phyloP scores from a whole-genome alignment of 2,329 filamentous ascomycete species.

The Fusarium siculi region DNA sequence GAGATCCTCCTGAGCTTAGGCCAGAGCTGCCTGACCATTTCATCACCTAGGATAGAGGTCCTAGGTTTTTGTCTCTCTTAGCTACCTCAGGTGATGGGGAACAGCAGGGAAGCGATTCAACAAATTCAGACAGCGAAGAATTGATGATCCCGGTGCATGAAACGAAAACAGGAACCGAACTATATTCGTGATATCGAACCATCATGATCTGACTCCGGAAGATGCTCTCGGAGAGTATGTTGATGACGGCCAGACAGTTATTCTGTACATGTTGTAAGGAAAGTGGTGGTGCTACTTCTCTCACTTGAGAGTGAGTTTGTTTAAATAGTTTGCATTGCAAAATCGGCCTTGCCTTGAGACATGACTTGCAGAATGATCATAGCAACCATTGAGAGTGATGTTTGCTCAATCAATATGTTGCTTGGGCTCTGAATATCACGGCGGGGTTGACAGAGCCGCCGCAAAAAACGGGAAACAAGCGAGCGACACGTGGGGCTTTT shows the following conservation, averaged over 20 bases:
- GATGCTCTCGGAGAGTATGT: conserved; percentile 10
- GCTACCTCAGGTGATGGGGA: neutral
- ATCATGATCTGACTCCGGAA: conserved; percentile 38
- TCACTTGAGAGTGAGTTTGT: neutral
- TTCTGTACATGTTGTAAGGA: neutral
- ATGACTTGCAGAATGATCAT: neutral
- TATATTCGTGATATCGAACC: conserved; percentile 41
- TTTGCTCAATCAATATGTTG: neutral
- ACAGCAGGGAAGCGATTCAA: neutral
- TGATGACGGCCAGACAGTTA: no score
- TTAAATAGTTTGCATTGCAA: neutral
- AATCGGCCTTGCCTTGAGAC: neutral
- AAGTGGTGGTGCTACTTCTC: neutral
- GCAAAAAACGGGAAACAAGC: conserved; percentile 14
- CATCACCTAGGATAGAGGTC: neutral
- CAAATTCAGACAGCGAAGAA: neutral
- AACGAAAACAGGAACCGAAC: neutral
- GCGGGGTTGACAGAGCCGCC: conserved; percentile 21
- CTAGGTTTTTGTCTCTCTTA: neutral
- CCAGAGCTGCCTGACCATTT: neutral
- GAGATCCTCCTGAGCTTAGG: neutral
- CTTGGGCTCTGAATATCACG: neutral
- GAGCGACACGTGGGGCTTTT: conserved; percentile 31
- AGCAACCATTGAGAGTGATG: neutral
- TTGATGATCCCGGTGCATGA: neutral